Percentiles rank a stretch among this genome's conserved stretches.
Conservation (phyloP, 306 rosid genomes). For the Ammopiptanthus mongolicus region DNA sequence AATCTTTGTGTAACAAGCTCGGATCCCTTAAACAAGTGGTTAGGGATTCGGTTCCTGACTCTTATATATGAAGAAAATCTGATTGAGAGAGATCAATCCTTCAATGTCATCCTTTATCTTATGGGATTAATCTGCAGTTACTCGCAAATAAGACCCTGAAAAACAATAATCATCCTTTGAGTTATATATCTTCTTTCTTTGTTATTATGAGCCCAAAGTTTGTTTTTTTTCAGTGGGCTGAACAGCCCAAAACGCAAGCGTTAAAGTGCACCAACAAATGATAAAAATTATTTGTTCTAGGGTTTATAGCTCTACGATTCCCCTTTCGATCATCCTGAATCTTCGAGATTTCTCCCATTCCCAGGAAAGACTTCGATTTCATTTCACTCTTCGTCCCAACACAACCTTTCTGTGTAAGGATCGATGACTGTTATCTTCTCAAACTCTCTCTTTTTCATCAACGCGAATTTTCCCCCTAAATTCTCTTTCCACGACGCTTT, state of each 20-base stretch:
- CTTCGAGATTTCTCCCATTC: neutral
- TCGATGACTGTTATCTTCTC: neutral
- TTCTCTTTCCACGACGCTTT: neutral
- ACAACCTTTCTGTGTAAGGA: neutral
- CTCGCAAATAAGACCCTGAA: too few relatives aligned
- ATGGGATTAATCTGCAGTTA: too few relatives aligned
- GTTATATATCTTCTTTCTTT: too few relatives aligned
- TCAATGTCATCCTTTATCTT: too few relatives aligned
- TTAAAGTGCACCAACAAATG: neutral
- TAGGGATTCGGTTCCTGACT: too few relatives aligned
- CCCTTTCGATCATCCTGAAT: neutral
- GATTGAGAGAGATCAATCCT: too few relatives aligned
- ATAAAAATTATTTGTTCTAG: neutral
- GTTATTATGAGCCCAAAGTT: neutral
- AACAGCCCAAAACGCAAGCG: neutral
- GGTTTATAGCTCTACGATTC: neutral
- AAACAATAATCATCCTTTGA: too few relatives aligned
- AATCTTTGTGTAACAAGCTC: too few relatives aligned
- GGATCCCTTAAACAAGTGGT: too few relatives aligned
- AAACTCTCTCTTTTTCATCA: neutral
- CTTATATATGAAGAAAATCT: too few relatives aligned
- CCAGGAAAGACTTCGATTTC: neutral
- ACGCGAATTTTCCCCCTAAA: neutral
- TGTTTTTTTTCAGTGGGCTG: neutral
- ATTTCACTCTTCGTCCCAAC: neutral